Percentiles rank a stretch among this genome's conserved stretches.
Conservation (phyloP, 768 basidiomycete species). For the Austroboletus eburneus region DNA sequence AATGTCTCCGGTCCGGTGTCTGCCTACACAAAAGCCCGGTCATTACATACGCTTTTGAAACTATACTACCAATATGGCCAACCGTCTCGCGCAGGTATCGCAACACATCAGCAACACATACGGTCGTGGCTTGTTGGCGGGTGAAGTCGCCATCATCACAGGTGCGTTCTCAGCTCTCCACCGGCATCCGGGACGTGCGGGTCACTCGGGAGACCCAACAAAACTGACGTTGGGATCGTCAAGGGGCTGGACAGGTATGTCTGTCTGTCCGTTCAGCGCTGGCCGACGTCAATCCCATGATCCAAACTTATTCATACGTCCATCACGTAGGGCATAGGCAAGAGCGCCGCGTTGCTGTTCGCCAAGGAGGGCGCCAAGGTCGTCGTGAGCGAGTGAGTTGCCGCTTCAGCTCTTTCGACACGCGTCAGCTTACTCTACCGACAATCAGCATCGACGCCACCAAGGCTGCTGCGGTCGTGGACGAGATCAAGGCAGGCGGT, state of each 20-base stretch:
- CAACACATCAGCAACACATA: slow-evolving; percentile 57
- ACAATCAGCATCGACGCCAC: slow-evolving; percentile 61
- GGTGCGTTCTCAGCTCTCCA: slow-evolving; percentile 40
- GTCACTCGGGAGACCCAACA: too few relatives aligned
- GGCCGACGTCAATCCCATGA: not conserved
- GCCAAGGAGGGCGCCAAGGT: slow-evolving; percentile 85
- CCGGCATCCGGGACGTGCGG: not conserved
- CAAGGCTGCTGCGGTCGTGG: slow-evolving; percentile 60
- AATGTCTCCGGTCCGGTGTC: not conserved
- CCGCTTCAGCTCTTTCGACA: too few relatives aligned
- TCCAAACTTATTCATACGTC: not conserved
- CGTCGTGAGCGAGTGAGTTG: slow-evolving; percentile 76
- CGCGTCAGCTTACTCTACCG: too few relatives aligned
- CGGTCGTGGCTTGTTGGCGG: slow-evolving; percentile 57
- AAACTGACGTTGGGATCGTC: not conserved
- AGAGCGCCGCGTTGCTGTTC: slow-evolving; percentile 68
- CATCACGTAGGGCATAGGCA: slow-evolving; percentile 65
- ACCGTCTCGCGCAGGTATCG: slow-evolving; percentile 64
- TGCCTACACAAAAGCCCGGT: not conserved
- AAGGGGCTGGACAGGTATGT: slow-evolving; percentile 73
- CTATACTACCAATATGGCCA: slow-evolving; percentile 38
- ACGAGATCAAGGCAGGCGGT: slow-evolving; percentile 68
- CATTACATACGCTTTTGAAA: not conserved
- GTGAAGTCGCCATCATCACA: slow-evolving; percentile 84
- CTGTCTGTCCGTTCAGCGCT: not conserved